These are phyloP conservation scores for Sugiyamaella pinicola DNA, from an alignment of 1,139 yeast genomes.

Conservation along the genomic window DNA sequence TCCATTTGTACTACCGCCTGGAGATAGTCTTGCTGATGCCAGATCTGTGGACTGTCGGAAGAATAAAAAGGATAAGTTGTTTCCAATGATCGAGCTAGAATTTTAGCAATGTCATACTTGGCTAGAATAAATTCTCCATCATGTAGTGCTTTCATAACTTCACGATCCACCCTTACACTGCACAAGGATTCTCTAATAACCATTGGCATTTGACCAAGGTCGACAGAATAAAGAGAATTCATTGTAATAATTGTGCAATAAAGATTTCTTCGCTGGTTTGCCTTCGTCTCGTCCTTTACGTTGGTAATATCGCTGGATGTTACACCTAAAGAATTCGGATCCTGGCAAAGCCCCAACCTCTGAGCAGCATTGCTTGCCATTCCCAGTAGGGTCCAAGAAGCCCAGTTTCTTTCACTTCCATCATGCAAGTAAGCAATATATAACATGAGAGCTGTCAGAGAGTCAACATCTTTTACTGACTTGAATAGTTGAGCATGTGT, in stretches of 20 bases:
- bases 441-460: conserved; percentile 22
- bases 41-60: conserved; percentile 10
- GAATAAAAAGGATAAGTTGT: conserved; percentile 21
- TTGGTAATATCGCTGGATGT: conserved; percentile 2
- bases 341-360: conserved; percentile 25
- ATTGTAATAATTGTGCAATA: conserved; percentile 20
- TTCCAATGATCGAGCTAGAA: conserved; percentile 18
- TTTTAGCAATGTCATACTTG: conserved; percentile 20
- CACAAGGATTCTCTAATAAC: conserved; percentile 20
- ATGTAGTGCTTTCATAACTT: conserved; percentile 10
- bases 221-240: conserved; percentile 24
- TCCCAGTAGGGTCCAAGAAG: conserved; percentile 27
- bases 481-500: conserved; percentile 21
- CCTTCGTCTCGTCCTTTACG: not conserved
- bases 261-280: conserved; percentile 19
- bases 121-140: conserved; percentile 24
- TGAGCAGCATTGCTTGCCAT: conserved; percentile 27
- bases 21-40: conserved; percentile 4
- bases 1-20: conserved; percentile 18
- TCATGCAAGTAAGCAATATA: conserved; percentile 26
- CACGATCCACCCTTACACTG: conserved; percentile 7
- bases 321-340: conserved; percentile 22
- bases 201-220: conserved; percentile 24
- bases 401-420: conserved; percentile 28
- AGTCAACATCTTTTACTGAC: conserved; percentile 20